Evolutionary conservation across 352 stramenopile species (phyloP).

Genomic region (Pythium coloratum): DNA sequence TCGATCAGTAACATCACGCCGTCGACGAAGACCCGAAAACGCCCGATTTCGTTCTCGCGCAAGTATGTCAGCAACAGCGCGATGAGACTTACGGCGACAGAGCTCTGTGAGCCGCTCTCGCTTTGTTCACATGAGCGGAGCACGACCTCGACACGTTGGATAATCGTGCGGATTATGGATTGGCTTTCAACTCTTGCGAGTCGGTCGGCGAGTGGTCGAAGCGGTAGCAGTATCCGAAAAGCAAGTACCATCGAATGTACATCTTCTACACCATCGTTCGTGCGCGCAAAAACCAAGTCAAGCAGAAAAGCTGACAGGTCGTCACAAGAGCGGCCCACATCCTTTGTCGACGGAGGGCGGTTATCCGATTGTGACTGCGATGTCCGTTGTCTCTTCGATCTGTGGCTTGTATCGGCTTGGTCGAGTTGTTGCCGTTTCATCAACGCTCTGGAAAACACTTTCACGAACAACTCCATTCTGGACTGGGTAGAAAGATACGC

Average conservation of each 20-base stretch:
- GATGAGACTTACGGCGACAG: conserved; percentile 1
- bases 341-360: neutral
- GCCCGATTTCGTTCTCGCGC: conserved; percentile 21
- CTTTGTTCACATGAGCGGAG: conserved; percentile 11
- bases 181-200: conserved; percentile 22
- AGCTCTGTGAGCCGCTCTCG: neutral
- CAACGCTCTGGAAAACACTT: neutral
- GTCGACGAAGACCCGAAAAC: conserved; percentile 18
- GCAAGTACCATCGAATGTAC: conserved; percentile 11
- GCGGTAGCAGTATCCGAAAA: conserved; percentile 24
- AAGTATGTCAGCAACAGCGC: conserved; percentile 19
- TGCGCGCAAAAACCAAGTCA: conserved; percentile 19
- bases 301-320: conserved; percentile 16
- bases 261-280: neutral
- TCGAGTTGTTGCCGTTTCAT: neutral
- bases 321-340: conserved; percentile 9
- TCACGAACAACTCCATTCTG: neutral
- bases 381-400: conserved; percentile 7
- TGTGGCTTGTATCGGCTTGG: neutral
- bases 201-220: conserved; percentile 21
- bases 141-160: conserved; percentile 26
- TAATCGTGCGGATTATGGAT: conserved; percentile 23
- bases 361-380: neutral
- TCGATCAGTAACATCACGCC: conserved; percentile 6
- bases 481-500: neutral